A percentile compares a stretch with the other conserved stretches of the same genome.
Conservation (phyloP, 2,329 filamentous ascomycete genomes). For the Ceratocystis albifundus region DNA sequence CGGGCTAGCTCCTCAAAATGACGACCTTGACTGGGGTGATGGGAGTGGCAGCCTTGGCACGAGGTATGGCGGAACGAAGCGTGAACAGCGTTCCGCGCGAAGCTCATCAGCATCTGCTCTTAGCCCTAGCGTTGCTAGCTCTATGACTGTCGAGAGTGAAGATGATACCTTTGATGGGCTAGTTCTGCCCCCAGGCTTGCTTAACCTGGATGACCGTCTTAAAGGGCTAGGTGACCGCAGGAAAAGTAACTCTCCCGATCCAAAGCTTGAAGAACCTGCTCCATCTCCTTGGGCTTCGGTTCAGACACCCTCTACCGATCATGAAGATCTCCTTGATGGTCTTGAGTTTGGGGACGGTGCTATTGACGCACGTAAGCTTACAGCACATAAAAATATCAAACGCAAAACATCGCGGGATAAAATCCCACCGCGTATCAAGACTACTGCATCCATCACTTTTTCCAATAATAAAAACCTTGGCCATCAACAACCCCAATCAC, state of each 20-base stretch:
- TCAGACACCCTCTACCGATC: slow-evolving; percentile 34
- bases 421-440: slow-evolving; percentile 60
- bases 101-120: slow-evolving; percentile 81
- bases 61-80: slow-evolving; percentile 72
- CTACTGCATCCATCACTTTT: slow-evolving; percentile 80
- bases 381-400: slow-evolving; percentile 82
- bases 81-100: slow-evolving; percentile 65
- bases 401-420: slow-evolving; percentile 59
- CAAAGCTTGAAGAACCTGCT: slow-evolving; percentile 24
- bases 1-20: slow-evolving; percentile 43
- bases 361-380: slow-evolving; percentile 64
- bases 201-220: slow-evolving; percentile 64
- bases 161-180: slow-evolving; percentile 88
- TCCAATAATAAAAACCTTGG: slow-evolving; percentile 57
- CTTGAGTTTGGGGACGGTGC: slow-evolving; percentile 79
- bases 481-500: slow-evolving; percentile 25
- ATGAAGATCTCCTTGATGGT: slow-evolving; percentile 73
- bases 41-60: slow-evolving; percentile 88
- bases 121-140: slow-evolving; percentile 86
- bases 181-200: slow-evolving; percentile 66
- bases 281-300: slow-evolving; percentile 23
- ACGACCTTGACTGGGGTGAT: slow-evolving; percentile 90
- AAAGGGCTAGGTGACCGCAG: slow-evolving; percentile 54
- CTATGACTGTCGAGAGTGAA: slow-evolving; percentile 82
- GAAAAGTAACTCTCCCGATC: slow-evolving; percentile 46